Percentiles rank a stretch among this genome's conserved stretches.
Conservation (phyloP, 2,329 filamentous ascomycete species). For the Claviceps sorghi region DNA sequence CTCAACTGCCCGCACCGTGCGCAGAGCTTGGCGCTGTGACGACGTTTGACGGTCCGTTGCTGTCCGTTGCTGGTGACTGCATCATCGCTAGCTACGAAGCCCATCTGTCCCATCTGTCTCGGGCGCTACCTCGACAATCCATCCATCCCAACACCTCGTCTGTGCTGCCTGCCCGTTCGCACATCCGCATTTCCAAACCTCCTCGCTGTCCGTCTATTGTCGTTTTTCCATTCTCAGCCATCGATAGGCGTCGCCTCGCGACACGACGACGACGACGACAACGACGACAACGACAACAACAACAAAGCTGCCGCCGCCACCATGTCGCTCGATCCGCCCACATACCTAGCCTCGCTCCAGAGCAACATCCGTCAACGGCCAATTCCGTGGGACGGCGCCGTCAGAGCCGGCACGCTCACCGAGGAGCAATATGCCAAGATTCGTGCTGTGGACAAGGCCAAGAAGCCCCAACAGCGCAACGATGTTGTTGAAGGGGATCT, state of each 20-base stretch:
- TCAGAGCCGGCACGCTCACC: conserved; percentile 82
- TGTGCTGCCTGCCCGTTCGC: neutral
- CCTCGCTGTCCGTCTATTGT: neutral
- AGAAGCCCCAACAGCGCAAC: conserved; percentile 69
- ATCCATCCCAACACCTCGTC: conserved; percentile 2
- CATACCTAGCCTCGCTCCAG: conserved; percentile 72
- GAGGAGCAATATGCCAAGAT: conserved; percentile 92
- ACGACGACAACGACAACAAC: conserved; percentile 12
- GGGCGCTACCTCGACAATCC: neutral
- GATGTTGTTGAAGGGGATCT: conserved; percentile 69
- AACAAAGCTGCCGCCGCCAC: conserved; percentile 10
- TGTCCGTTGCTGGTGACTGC: conserved; percentile 4
- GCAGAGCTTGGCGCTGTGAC: conserved; percentile 4
- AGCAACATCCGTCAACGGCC: conserved; percentile 93
- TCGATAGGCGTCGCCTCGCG: conserved; percentile 7
- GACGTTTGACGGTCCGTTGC: conserved; percentile 2
- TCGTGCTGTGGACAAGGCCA: conserved; percentile 89
- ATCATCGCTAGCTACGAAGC: conserved; percentile 6
- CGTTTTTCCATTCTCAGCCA: neutral
- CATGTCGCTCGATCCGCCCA: conserved; percentile 88
- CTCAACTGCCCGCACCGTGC: no score
- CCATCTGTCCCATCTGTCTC: conserved; percentile 3
- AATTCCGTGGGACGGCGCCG: conserved; percentile 95
- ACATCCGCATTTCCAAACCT: no score
- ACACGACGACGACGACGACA: no score